phyloP scores from a whole-genome alignment of 305 asterid genomes.

The Fraxinus angustifolia region DNA sequence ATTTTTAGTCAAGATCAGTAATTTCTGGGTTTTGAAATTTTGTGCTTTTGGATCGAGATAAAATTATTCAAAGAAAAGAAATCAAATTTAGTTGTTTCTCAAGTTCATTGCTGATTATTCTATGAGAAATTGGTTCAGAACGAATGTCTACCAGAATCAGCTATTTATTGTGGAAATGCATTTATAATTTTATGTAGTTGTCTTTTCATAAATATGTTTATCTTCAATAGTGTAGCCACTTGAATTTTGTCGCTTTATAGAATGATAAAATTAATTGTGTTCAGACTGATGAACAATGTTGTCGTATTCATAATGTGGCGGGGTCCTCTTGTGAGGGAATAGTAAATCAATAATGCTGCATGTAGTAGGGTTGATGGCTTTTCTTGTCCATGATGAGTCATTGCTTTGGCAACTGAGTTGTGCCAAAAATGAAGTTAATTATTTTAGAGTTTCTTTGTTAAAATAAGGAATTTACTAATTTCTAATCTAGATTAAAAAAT shows the following conservation, averaged over 20 bases:
- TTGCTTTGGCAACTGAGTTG: not conserved
- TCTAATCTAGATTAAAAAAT: not conserved
- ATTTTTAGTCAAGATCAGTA: not conserved
- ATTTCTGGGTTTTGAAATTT: not conserved
- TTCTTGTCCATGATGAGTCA: not conserved
- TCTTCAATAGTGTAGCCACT: not conserved
- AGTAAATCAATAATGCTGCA: not conserved
- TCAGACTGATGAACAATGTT: not conserved
- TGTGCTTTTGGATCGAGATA: not conserved
- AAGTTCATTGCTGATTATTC: not conserved
- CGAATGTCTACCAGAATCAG: not conserved
- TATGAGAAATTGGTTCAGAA: not conserved
- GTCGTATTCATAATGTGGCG: not conserved
- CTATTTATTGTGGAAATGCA: not conserved
- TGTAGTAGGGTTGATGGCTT: not conserved
- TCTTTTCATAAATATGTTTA: not conserved
- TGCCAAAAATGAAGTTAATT: not conserved
- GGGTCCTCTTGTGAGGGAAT: not conserved
- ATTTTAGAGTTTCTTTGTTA: not conserved
- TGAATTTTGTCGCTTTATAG: not conserved
- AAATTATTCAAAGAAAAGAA: too few relatives aligned
- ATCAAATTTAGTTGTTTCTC: not conserved
- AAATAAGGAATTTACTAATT: not conserved
- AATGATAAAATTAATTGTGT: too few relatives aligned
- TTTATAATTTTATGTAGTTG: too few relatives aligned